phyloP scores from a whole-genome alignment of 1,139 yeast species.

The Pichia kudriavzevii region DNA sequence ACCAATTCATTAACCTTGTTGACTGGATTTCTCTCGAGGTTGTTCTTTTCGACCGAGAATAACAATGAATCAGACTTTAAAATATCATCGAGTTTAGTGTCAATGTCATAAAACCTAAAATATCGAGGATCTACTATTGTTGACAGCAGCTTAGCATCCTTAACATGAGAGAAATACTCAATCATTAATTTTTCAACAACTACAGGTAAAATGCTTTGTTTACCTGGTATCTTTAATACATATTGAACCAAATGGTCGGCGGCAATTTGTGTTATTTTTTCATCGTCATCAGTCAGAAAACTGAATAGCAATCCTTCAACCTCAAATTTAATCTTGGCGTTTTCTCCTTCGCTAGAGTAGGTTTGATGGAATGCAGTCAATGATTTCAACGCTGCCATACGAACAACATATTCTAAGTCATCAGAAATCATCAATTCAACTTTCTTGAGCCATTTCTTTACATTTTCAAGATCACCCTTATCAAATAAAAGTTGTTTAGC shows the following conservation, averaged over 20 bases:
- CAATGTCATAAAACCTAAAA: conserved; percentile 11
- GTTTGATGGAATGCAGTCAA: conserved; percentile 28
- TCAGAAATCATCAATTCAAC: conserved; percentile 34
- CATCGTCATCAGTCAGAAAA: conserved; percentile 56
- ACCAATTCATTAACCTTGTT: conserved; percentile 11
- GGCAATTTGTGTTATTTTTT: conserved; percentile 36
- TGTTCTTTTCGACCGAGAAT: conserved; percentile 46
- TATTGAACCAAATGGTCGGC: conserved; percentile 29
- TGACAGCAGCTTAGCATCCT: not conserved
- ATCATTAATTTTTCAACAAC: conserved; percentile 28
- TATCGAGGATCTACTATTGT: conserved; percentile 11
- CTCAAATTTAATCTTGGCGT: conserved; percentile 7
- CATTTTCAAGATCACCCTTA: conserved; percentile 12
- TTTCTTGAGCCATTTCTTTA: conserved; percentile 28
- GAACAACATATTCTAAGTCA: conserved; percentile 36
- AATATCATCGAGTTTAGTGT: conserved; percentile 10
- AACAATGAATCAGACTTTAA: conserved; percentile 24
- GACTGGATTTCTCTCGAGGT: conserved; percentile 39
- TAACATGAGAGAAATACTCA: conserved; percentile 15
- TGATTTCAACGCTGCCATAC: conserved; percentile 43
- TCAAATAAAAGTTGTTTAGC: conserved; percentile 16
- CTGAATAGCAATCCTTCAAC: conserved; percentile 29
- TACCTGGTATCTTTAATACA: conserved; percentile 18
- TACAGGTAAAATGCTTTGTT: conserved; percentile 22
- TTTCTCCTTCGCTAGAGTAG: conserved; percentile 1